Base-by-base conservation (phyloP, 169 alveolate genomes). In the Cyclospora cayetanensis region DNA sequence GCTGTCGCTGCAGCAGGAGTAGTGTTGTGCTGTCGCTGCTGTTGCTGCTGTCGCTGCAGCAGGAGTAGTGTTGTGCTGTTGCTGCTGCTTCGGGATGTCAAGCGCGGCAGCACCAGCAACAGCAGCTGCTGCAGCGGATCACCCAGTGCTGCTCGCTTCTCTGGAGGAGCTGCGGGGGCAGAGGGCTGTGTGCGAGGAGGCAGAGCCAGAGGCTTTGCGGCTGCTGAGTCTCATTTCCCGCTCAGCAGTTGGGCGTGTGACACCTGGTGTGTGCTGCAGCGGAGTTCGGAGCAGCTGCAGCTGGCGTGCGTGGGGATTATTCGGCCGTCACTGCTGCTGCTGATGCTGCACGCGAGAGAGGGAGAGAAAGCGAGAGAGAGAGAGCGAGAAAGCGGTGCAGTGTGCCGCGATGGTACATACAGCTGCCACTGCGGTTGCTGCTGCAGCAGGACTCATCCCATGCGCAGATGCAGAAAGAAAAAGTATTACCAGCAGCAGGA, bases 121-220 rank as follows among this genome's bases (percentile, higher is more conserved):
- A 12, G 83, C 83, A 9, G 83, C 83, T 35, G 83, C 83, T 12
- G 83, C 15, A 3, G 83, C 53, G 22, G 55, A 50, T 46, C 18
- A 55, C 83, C 34, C 35, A 12, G 50, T 18, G 31, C 41, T n/a
- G 79, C 79, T n/a, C 25, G n/a, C n/a, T n/a, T n/a, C n/a, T n/a
- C n/a, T n/a, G n/a, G n/a, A n/a, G n/a, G n/a, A n/a, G n/a, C n/a
- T n/a, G n/a, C n/a, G n/a, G n/a, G n/a, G n/a, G n/a, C n/a, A n/a
- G n/a, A n/a, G n/a, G n/a, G n/a, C n/a, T n/a, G n/a, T n/a, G n/a
- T n/a, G n/a, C n/a, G n/a, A n/a, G n/a, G n/a, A n/a, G n/a, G n/a
- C n/a, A n/a, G n/a, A n/a, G n/a, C n/a, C n/a, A n/a, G n/a, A n/a
- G n/a, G n/a, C n/a, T n/a, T n/a, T n/a, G n/a, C n/a, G n/a, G n/a